A percentile compares a stretch with the other conserved stretches of the same genome.
Evolutionary conservation across 129 eudicot genomes (phyloP).

Genomic region (Pulicaria dysenterica): DNA sequence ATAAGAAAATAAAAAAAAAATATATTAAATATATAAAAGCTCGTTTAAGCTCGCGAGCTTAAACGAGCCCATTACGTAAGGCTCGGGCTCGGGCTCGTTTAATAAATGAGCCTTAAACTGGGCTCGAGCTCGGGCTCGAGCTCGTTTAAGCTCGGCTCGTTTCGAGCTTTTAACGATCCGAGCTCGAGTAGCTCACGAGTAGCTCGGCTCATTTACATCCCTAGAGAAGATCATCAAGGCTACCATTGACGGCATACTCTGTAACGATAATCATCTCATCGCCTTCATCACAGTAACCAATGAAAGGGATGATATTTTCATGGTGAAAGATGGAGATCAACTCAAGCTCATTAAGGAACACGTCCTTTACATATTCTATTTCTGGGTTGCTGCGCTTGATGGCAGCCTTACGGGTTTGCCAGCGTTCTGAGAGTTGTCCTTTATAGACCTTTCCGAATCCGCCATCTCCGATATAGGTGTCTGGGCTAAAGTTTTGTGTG

Average conservation of each 20-base stretch:
- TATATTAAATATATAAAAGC: too few species aligned
- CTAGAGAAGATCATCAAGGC: too few species aligned
- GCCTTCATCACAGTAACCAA: constrained; percentile 18
- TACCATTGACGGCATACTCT: constrained; percentile 8
- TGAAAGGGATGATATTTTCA: constrained; percentile 20
- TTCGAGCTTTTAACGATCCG: too few species aligned
- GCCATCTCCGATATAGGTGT: constrained; percentile 5
- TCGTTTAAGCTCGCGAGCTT: too few species aligned
- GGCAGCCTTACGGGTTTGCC: background rate
- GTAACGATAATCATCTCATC: background rate
- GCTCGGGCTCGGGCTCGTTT: too few species aligned
- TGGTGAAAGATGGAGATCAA: background rate
- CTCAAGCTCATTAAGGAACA: background rate
- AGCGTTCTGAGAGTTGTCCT: constrained; percentile 4
- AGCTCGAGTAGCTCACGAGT: too few species aligned
- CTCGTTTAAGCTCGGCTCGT: too few species aligned
- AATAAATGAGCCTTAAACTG: too few species aligned
- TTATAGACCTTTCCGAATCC: constrained; percentile 3
- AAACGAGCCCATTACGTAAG: too few species aligned
- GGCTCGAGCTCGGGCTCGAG: too few species aligned
- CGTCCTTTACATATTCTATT: background rate
- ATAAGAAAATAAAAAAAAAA: too few species aligned
- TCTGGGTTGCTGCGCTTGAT: background rate
- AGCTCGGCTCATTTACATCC: too few species aligned
- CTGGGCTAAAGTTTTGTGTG: constrained; percentile 4